phyloP scores from a whole-genome alignment of 805 yeast species.

The Zygosaccharomyces siamensis region DNA sequence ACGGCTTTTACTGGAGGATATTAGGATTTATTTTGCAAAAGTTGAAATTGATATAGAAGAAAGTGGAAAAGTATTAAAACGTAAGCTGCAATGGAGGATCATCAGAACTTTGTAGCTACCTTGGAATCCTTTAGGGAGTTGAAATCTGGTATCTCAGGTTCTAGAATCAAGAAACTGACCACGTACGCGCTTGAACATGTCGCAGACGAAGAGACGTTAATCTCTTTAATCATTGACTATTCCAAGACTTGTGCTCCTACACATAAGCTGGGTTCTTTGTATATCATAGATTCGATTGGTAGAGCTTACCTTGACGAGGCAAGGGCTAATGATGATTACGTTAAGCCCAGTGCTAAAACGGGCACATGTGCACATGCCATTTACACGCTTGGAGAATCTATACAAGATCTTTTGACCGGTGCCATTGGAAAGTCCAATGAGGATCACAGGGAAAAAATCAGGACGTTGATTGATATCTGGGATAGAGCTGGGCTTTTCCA shows the following conservation, averaged over 20 bases:
- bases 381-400: constrained; percentile 55
- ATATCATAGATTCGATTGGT: constrained; percentile 87
- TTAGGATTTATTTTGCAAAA: background rate
- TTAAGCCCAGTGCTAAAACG: constrained; percentile 48
- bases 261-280: constrained; percentile 86
- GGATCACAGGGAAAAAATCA: constrained; percentile 66
- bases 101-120: constrained; percentile 38
- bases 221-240: constrained; percentile 35
- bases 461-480: constrained; percentile 90
- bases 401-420: constrained; percentile 60
- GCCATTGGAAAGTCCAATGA: constrained; percentile 51
- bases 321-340: constrained; percentile 46
- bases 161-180: constrained; percentile 83
- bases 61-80: background rate
- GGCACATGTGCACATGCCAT: constrained; percentile 77
- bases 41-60: background rate
- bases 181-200: constrained; percentile 71
- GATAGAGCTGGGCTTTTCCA: constrained; percentile 75
- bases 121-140: constrained; percentile 44
- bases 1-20: background rate
- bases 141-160: constrained; percentile 90
- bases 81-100: constrained; percentile 15
- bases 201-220: constrained; percentile 31
- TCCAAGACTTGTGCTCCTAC: constrained; percentile 69
- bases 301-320: constrained; percentile 80